Conservation (phyloP, 139 green algal genomes). For the Microglena sp. region DNA sequence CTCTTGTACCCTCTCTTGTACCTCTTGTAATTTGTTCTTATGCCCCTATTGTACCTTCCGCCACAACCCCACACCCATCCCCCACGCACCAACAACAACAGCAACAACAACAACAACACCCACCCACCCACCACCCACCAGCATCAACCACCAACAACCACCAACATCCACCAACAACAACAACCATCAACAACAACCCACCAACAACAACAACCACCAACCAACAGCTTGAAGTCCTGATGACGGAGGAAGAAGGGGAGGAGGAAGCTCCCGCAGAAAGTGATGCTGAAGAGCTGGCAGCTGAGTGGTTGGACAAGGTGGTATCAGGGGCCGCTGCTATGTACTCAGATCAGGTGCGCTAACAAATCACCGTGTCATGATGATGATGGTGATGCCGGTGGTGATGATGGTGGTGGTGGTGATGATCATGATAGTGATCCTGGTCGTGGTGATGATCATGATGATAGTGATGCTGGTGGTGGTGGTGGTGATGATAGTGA, state of each 20-base stretch:
- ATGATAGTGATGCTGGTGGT: too few species aligned
- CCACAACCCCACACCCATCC: neutral
- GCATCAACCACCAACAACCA: neutral
- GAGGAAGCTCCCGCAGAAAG: slow-evolving; percentile 14
- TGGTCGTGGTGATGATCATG: too few species aligned
- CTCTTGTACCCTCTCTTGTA: too few species aligned
- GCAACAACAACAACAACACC: neutral
- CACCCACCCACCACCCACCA: slow-evolving; percentile 1
- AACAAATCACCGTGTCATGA: neutral
- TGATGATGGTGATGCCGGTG: too few species aligned
- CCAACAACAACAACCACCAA: neutral
- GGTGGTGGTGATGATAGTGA: too few species aligned
- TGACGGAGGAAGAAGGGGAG: slow-evolving; percentile 6
- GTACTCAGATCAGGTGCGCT: slow-evolving; percentile 14
- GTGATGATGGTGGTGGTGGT: too few species aligned
- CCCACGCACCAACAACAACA: slow-evolving; percentile 2
- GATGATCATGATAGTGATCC: too few species aligned
- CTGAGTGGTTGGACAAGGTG: slow-evolving; percentile 75
- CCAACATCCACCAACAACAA: neutral
- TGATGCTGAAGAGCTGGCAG: slow-evolving; percentile 49
- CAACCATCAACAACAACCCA: neutral
- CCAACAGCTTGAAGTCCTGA: slow-evolving; percentile 12
- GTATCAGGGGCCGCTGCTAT: slow-evolving; percentile 16
- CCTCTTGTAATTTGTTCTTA: too few species aligned
- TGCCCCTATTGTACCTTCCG: neutral